These are phyloP conservation scores for Xylariaceae sp. DNA, from an alignment of 2,329 filamentous ascomycete species.

Conservation along the genomic window DNA sequence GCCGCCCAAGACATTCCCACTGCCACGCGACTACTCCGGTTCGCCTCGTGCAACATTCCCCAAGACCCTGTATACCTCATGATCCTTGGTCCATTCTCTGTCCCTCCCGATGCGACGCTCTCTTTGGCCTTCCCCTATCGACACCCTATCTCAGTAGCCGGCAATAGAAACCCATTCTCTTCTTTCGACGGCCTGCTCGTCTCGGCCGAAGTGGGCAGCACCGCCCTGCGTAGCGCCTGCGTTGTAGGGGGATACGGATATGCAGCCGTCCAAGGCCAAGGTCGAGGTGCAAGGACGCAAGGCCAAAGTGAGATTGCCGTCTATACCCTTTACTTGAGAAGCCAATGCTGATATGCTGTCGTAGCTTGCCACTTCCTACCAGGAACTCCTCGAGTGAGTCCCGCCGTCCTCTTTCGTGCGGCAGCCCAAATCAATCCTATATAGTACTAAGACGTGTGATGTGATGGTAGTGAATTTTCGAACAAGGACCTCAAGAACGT, in stretches of 20 bases:
- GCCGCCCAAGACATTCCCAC: no score
- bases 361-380: slow-evolving; percentile 94
- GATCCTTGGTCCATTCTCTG: no score
- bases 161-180: no score
- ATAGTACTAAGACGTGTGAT: slow-evolving; percentile 7
- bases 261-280: slow-evolving; percentile 41
- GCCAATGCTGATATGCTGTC: slow-evolving; percentile 11
- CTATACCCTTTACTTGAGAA: not conserved
- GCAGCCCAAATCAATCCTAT: no score
- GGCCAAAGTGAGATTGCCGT: slow-evolving; percentile 28
- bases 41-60: no score
- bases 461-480: slow-evolving; percentile 73
- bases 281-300: slow-evolving; percentile 42
- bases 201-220: slow-evolving; percentile 21
- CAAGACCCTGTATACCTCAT: no score
- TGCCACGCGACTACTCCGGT: no score
- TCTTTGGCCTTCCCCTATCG: no score
- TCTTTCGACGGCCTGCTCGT: not conserved
- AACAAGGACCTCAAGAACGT: slow-evolving; percentile 87
- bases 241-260: slow-evolving; percentile 22
- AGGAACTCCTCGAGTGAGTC: slow-evolving; percentile 87
- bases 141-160: no score
- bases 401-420: not conserved
- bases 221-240: slow-evolving; percentile 13
- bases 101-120: no score